Conservation (phyloP, 257 asterid genomes). For the Rauvolfia tetraphylla region DNA sequence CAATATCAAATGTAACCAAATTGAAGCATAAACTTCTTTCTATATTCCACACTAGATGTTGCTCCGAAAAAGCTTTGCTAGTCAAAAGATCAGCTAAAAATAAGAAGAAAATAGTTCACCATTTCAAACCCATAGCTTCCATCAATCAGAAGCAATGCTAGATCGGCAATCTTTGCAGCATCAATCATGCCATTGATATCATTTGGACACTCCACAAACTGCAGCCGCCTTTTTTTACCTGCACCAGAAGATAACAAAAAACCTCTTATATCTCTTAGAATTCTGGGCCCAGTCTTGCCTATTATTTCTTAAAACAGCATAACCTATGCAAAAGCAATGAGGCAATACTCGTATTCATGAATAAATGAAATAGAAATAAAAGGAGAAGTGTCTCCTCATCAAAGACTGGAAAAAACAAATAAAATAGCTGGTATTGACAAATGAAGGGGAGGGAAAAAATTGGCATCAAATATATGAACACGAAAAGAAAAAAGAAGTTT, state of each 20-base stretch:
- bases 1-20: neutral
- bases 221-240: constrained; percentile 91
- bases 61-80: neutral
- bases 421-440: neutral
- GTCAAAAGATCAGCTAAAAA: neutral
- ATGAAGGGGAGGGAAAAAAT: neutral
- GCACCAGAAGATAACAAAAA: constrained; percentile 22
- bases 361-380: neutral
- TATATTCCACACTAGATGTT: neutral
- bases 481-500: neutral
- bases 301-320: neutral
- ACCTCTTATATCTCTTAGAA: constrained; percentile 15
- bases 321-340: neutral
- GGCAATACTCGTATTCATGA: neutral
- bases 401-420: neutral
- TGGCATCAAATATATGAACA: neutral
- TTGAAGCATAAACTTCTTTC: neutral
- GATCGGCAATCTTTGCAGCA: constrained; percentile 91
- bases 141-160: constrained; percentile 91
- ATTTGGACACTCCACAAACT: constrained; percentile 97
- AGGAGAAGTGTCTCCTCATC: neutral
- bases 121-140: constrained; percentile 99
- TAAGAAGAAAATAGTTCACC: constrained; percentile 43
- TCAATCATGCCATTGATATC: constrained; percentile 99
- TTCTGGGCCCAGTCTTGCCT: neutral